Evolutionary conservation across 805 yeast species (phyloP), one percentile per base, ranked within the genome.

Genomic region (Candida oleophila): DNA sequence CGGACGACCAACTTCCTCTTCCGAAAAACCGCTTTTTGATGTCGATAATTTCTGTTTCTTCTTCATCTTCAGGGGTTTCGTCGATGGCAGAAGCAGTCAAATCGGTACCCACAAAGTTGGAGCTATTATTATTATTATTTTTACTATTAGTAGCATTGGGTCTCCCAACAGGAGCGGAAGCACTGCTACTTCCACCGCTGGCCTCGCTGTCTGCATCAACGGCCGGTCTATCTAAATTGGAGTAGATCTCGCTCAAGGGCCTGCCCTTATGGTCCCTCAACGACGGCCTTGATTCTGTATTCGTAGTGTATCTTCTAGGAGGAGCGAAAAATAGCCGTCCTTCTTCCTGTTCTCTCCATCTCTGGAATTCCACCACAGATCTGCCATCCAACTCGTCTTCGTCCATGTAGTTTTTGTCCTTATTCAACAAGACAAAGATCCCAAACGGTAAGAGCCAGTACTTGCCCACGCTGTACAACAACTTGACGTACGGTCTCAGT

Each of bases 371-470:
- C 16, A 84, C 82, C 7, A 89, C 73, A 3, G 91, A 79, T 30
- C 92, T 78, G 16, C 98, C 98, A 57, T 88, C 95, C 55, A 90
- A 82, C 41, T 83, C 87, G 64, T 92, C 99, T 65, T 92, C 98
- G 38, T 78, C 77, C 39, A 88, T 67, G 62, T 92, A 94, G 55
- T 86, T 84, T 49, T 87, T 83, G 56, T 89, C 97, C 50, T 82
- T 82, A 49, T 76, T 78, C 51, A 92, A 72, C 47, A 89, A 79
- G 3, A 94, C 94, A 55, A 89, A 83, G 56, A 85, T 89, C 3
- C 98, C 98, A 71, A 92, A 94, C 3, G 99, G 99, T 64, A 74
- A 78, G 20, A 87, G 67, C 59, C 90, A 71, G 60, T 88, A 94
- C n/a, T 66, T 65, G 1, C 89, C 94, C 38, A 90, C 65, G 25